phyloP scores from a whole-genome alignment of 768 basidiomycete genomes.

The Boletus barrowsii region DNA sequence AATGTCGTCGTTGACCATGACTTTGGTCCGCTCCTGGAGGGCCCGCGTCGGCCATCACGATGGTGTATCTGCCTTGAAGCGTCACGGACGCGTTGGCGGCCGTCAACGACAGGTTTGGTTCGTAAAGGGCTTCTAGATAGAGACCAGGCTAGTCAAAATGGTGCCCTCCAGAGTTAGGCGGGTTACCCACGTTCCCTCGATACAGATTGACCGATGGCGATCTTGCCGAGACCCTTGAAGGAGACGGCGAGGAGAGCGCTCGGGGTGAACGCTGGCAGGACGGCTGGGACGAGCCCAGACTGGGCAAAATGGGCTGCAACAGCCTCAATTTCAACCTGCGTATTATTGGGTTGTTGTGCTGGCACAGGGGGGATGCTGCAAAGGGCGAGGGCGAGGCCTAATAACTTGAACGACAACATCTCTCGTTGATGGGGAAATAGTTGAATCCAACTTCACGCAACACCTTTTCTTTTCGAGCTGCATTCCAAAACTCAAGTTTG shows the following conservation, averaged over 20 bases:
- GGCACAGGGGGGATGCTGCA: slow-evolving; percentile 34
- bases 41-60: slow-evolving; percentile 76
- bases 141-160: neutral
- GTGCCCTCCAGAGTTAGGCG: neutral
- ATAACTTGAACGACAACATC: slow-evolving; percentile 15
- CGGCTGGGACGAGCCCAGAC: slow-evolving; percentile 57
- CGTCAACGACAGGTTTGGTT: slow-evolving; percentile 52
- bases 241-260: slow-evolving; percentile 52
- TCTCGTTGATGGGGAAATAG: neutral
- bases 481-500: slow-evolving; percentile 23
- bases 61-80: slow-evolving; percentile 54
- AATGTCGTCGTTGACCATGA: slow-evolving; percentile 69
- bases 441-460: neutral
- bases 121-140: slow-evolving; percentile 49
- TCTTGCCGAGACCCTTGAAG: slow-evolving; percentile 46
- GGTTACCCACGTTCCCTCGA: slow-evolving; percentile 51
- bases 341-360: slow-evolving; percentile 50
- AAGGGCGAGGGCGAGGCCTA: slow-evolving; percentile 34
- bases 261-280: slow-evolving; percentile 60
- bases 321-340: slow-evolving; percentile 46
- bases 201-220: slow-evolving; percentile 58
- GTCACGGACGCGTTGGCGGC: slow-evolving; percentile 46
- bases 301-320: slow-evolving; percentile 68
- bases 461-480: neutral
- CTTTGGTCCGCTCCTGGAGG: slow-evolving; percentile 58